Percentiles rank a stretch among this genome's conserved stretches.
phyloP scores from a whole-genome alignment of 1,284 basidiomycete species.

The Stereum hirsutum region DNA sequence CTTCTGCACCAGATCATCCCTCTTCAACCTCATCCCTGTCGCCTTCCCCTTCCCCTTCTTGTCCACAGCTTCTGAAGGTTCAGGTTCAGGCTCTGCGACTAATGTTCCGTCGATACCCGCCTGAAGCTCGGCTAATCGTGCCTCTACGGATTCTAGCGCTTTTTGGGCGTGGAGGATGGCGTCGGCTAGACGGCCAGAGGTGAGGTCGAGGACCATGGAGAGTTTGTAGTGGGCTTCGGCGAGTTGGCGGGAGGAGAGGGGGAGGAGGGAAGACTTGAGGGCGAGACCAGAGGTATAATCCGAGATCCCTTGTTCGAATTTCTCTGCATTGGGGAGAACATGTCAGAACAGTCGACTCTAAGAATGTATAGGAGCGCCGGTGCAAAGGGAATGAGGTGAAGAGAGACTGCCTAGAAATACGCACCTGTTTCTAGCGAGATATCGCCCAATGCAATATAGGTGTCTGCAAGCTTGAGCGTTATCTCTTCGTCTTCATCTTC shows the following conservation, averaged over 20 bases:
- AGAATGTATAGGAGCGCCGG: too few species aligned
- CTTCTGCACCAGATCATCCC: constrained; percentile 44
- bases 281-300: constrained; percentile 72
- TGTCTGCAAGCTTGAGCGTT: constrained; percentile 75
- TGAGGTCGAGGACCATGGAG: constrained; percentile 82
- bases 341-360: too few species aligned
- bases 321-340: constrained; percentile 64
- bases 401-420: too few species aligned
- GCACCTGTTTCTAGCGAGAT: constrained; percentile 84
- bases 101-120: constrained; percentile 34
- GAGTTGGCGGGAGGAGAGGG: constrained; percentile 75
- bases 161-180: constrained; percentile 73
- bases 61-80: constrained; percentile 20
- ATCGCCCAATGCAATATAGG: constrained; percentile 78
- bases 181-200: constrained; percentile 69
- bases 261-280: constrained; percentile 65
- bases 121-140: constrained; percentile 56
- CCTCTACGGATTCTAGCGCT: constrained; percentile 68
- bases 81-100: constrained; percentile 20
- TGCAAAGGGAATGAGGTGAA: too few species aligned
- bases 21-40: constrained; percentile 28
- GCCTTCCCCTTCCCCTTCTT: constrained; percentile 64
- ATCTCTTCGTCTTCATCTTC: constrained; percentile 47
- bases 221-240: constrained; percentile 88
- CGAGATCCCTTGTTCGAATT: constrained; percentile 83